Conservation (phyloP, 2,329 filamentous ascomycete genomes). For the Fusarium secorum region DNA sequence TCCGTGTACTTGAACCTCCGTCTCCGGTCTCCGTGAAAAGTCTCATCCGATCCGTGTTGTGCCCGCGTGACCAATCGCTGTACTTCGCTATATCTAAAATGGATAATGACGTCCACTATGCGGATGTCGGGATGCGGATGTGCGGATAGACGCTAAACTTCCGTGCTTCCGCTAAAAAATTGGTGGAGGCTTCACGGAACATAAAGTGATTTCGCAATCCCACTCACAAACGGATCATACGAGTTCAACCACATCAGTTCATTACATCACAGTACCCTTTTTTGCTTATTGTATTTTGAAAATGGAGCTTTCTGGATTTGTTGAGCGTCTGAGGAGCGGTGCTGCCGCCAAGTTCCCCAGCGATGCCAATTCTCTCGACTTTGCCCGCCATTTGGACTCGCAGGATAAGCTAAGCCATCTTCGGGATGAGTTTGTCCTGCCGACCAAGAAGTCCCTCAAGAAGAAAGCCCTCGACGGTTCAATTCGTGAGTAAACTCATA, state of each 20-base stretch:
- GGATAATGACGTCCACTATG: constrained; percentile 30
- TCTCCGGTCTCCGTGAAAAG: background rate
- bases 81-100: constrained; percentile 7
- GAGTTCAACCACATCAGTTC: constrained; percentile 16
- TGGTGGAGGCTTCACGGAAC: constrained; percentile 22
- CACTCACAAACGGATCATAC: constrained; percentile 33
- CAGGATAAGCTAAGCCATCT: constrained; percentile 68
- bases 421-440: constrained; percentile 78
- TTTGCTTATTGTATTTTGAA: background rate
- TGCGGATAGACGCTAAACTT: constrained; percentile 37
- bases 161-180: constrained; percentile 15
- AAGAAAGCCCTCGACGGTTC: constrained; percentile 64
- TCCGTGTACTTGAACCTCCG: constrained; percentile 13
- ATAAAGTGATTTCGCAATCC: constrained; percentile 43
- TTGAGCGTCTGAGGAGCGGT: constrained; percentile 53
- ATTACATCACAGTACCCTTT: background rate
- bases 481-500: constrained; percentile 45
- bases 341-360: constrained; percentile 55
- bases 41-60: constrained; percentile 11
- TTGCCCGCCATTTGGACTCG: constrained; percentile 62
- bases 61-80: constrained; percentile 20
- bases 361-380: constrained; percentile 57
- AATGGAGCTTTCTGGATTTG: constrained; percentile 52
- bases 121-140: constrained; percentile 41
- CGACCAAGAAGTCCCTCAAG: constrained; percentile 74